These are phyloP conservation scores for Mortierella sp. DNA, from an alignment of 371 early-diverging fungal genomes.

Conservation along the genomic window DNA sequence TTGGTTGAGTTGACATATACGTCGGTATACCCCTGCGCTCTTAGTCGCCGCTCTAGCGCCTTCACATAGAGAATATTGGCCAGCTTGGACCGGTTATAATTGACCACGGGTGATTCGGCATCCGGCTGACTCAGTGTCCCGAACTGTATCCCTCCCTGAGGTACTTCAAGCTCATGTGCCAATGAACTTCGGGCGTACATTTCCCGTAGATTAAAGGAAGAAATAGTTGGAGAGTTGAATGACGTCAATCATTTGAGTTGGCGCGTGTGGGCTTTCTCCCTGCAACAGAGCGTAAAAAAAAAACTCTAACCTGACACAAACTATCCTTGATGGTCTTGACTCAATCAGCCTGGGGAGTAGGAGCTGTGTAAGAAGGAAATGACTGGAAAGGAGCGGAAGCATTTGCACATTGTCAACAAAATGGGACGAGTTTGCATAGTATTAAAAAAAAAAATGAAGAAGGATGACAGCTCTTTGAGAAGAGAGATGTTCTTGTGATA, in stretches of 20 bases:
- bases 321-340: slow-evolving; percentile 45
- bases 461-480: too few relatives aligned
- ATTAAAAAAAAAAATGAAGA: neutral
- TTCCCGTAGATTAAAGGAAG: too few relatives aligned
- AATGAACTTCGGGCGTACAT: too few relatives aligned
- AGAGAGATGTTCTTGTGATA: too few relatives aligned
- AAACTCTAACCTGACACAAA: slow-evolving; percentile 27
- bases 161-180: slow-evolving; percentile 27
- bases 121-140: slow-evolving; percentile 47
- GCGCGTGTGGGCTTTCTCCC: too few relatives aligned
- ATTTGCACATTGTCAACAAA: too few relatives aligned
- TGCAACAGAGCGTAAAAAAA: too few relatives aligned
- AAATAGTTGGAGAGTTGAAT: too few relatives aligned
- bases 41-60: slow-evolving; percentile 59
- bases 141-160: slow-evolving; percentile 53
- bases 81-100: slow-evolving; percentile 72
- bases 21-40: slow-evolving; percentile 41
- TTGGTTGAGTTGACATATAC: slow-evolving; percentile 65
- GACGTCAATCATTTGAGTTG: too few relatives aligned
- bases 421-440: too few relatives aligned
- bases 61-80: slow-evolving; percentile 74
- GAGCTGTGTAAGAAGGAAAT: slow-evolving; percentile 36
- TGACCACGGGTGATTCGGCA: slow-evolving; percentile 44
- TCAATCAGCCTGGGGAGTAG: slow-evolving; percentile 35
- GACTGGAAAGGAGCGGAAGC: slow-evolving; percentile 14